Base-by-base conservation (phyloP, 1,284 basidiomycete genomes). In the Farysia itapuensis region DNA sequence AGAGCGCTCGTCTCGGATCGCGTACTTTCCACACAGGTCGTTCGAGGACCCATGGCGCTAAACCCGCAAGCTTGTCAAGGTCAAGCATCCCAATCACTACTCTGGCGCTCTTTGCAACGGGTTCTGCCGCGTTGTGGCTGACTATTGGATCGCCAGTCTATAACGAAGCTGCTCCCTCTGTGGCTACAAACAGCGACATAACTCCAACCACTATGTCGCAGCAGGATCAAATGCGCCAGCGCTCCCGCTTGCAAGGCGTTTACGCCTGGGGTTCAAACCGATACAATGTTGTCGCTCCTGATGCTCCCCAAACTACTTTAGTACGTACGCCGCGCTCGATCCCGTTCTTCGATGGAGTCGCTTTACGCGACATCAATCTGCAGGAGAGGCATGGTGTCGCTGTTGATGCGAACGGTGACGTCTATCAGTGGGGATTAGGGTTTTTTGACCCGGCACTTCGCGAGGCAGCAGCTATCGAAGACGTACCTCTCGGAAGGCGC, bases 381-480 rank as follows among this genome's bases (percentile, higher is more conserved):
- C 44, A 54, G 19, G 70, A 73, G 34, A 67, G 64, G 39, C 70
- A 74, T 38, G 74, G 66, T 28, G 72, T 68, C 3, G 72, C 72
- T 0, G 70, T 75, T 7, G 74, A 76, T 39, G 70, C 85, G 3
- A 81, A 83, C 31, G 93, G 93, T 19, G 88, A 97, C 26, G 54
- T 76, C 4, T 56, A 70, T 19, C 74, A 76, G 45, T 76, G 74
- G 74, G 74, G 74, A 19, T 45, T 65, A 8, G 74, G 72, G n/a
- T 76, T 75, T 43, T 72, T 72, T 23, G 66, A 72, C 39, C 40
- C 65, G n/a, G 26, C 58, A 2, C 44, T 60, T 16, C 51, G 60
- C 15, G 44, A 58, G 15, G 39, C 39, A 24, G 48, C 50, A 2
- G 49, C 63, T 0, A 59, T 59, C 28, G 69, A 70, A 21, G 68